These are phyloP conservation scores for Leccinum olivaceoglutinosum DNA, from an alignment of 1,284 basidiomycete species.

Conservation along the genomic window DNA sequence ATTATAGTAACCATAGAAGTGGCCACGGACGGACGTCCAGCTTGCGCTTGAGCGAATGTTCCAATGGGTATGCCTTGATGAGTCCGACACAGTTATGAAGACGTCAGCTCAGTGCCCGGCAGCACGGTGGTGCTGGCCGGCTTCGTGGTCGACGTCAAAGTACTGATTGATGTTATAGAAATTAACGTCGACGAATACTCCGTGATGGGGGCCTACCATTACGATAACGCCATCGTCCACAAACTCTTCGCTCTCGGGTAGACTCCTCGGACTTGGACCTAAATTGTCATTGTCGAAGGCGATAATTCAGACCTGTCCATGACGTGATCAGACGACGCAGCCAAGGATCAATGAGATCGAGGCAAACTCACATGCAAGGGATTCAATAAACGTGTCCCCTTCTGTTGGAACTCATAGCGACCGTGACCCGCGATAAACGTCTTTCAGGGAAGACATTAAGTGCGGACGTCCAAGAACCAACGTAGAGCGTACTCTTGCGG, in stretches of 20 bases:
- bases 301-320: too few relatives aligned
- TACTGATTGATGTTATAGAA: slow-evolving; percentile 98
- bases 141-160: slow-evolving; percentile 99
- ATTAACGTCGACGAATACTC: slow-evolving; percentile 52
- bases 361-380: slow-evolving; percentile 68
- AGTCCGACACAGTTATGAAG: too few relatives aligned
- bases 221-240: too few relatives aligned
- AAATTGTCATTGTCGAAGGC: too few relatives aligned
- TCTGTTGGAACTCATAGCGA: slow-evolving; percentile 95
- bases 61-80: too few relatives aligned
- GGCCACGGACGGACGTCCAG: slow-evolving; percentile 93
- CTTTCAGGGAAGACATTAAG: slow-evolving; percentile 27
- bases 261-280: too few relatives aligned
- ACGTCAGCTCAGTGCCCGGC: too few relatives aligned
- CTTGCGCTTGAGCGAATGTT: slow-evolving; percentile 82
- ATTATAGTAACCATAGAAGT: slow-evolving; percentile 97
- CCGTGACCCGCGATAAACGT: slow-evolving; percentile 89
- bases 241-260: too few relatives aligned
- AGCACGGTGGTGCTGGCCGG: slow-evolving; percentile 95
- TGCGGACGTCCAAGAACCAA: slow-evolving; percentile 30
- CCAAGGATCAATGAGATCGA: background rate
- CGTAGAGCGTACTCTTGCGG: slow-evolving; percentile 93
- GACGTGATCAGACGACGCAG: too few relatives aligned
- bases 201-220: too few relatives aligned
- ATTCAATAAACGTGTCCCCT: slow-evolving; percentile 99